Evolutionary conservation across 371 early-diverging fungal species (phyloP), one percentile per base, ranked within the genome.

Genomic region (Circinella umbellata): DNA sequence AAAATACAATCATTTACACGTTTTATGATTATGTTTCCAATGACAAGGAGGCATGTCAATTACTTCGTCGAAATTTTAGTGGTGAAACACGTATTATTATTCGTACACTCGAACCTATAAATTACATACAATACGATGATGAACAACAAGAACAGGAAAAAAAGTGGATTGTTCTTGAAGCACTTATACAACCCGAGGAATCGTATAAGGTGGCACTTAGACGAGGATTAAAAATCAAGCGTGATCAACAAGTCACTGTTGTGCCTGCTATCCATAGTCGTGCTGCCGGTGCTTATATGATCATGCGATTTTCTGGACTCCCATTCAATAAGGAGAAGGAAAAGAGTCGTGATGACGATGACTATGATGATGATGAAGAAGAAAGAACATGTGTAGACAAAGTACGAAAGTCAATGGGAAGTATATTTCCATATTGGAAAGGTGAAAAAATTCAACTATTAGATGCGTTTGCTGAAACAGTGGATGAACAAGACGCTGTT

Each of bases 1-100:
- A 27, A 9, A 38, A 11, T 35, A 53, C 51, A 4, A 49, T 57
- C 11, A 57, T 64, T 36, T 64, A 64, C 53, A 38, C 46, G 17
- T 64, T 64, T 53, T 34, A 53, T 4, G n/a, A 18, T 37, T n/a
- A 36, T 37, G 65, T 64, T 1, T 2, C 53, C 53, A 64, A 38
- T 38, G 65, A 37, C 53, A 53, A 53, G 35, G 65, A 64, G 13
- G 65, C 65, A 35, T 35, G 48, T 34, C 65, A 64, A 13, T 14
- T 64, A 9, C 65, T 64, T 17, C 35, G 65, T 27, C 35, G 65
- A n/a, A 46, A 64, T 4, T 64, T 64, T 53, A 64, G 65, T 64
- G 65, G 65, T 49, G 51, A 53, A 36, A 64, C 65, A 11, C 10
- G n/a, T 4, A 17, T 64, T 37, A 36, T 38, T 5, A 64, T 64